A percentile compares a stretch with the other conserved stretches of the same genome.
Conservation (phyloP, 768 basidiomycete species). For the Kwoniella dejecticola region DNA sequence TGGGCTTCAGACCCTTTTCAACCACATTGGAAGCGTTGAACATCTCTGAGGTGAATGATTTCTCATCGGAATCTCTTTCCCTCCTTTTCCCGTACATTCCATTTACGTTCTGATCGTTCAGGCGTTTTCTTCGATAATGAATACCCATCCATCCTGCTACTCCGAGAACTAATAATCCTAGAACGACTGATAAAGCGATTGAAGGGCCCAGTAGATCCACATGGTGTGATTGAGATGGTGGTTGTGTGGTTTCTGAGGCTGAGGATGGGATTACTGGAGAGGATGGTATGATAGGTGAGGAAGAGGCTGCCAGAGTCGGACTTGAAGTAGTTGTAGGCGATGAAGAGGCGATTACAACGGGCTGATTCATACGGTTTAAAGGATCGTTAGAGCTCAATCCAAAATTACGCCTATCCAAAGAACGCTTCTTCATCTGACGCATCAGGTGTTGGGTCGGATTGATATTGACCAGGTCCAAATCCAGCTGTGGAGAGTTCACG, state of each 20-base stretch:
- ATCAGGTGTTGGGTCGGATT: conserved; percentile 24
- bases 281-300: conserved; percentile 14
- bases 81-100: conserved; percentile 1
- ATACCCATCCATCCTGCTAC: conserved; percentile 32
- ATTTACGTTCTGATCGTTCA: neutral
- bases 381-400: conserved; percentile 11
- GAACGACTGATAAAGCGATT: conserved; percentile 30
- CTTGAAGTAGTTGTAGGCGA: conserved; percentile 20
- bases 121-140: conserved; percentile 21
- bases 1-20: conserved; percentile 30
- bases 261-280: conserved; percentile 2
- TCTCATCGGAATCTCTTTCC: conserved; percentile 13
- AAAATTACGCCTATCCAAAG: conserved; percentile 9
- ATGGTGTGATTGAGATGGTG: conserved; percentile 7
- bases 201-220: conserved; percentile 20
- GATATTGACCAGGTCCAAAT: conserved; percentile 19
- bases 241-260: too few relatives aligned
- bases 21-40: conserved; percentile 26
- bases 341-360: too few relatives aligned
- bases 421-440: conserved; percentile 24
- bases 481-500: conserved; percentile 24
- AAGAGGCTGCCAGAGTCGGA: conserved; percentile 15
- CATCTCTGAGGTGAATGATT: conserved; percentile 18
- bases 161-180: conserved; percentile 31
- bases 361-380: neutral